Percentiles rank a stretch among this genome's conserved stretches.
Evolutionary conservation across 2,329 filamentous ascomycete species (phyloP).

Genomic region (Aspergillus transmontanensis): DNA sequence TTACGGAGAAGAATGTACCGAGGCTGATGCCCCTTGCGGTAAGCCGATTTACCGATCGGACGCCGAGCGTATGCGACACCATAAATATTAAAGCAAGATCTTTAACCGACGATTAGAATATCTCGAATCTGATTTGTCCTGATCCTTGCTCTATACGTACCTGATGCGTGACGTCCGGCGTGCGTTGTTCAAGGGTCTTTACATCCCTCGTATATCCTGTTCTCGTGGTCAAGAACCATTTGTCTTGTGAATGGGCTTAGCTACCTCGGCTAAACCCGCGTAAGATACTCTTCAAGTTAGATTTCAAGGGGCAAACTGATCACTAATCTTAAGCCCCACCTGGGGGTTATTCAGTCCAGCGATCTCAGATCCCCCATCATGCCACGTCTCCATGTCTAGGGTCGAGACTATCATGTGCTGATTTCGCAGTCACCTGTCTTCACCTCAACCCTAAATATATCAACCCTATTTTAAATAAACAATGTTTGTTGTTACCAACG

Average conservation of each 20-base stretch:
- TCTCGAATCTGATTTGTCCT: not conserved
- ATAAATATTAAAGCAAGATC: not conserved
- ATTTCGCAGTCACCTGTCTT: not conserved
- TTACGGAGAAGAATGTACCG: slow-evolving; percentile 17
- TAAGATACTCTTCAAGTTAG: not conserved
- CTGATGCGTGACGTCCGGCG: not conserved
- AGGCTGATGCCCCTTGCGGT: slow-evolving; percentile 18
- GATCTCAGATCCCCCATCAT: not conserved
- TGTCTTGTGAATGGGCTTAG: not conserved
- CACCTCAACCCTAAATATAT: not conserved
- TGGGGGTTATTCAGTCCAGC: not conserved
- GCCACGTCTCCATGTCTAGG: not conserved
- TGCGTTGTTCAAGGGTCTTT: not conserved
- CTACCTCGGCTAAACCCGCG: not conserved
- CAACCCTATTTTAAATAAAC: no score
- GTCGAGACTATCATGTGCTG: not conserved
- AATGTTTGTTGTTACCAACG: not conserved
- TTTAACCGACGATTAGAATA: not conserved
- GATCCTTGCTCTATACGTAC: not conserved
- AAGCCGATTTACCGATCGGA: not conserved
- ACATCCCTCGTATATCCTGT: no score
- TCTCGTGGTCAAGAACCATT: not conserved
- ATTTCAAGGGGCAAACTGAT: not conserved
- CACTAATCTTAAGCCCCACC: not conserved
- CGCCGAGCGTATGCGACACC: not conserved